These are phyloP conservation scores for Boletellus ananas DNA, from an alignment of 768 basidiomycete genomes.

Conservation along the genomic window DNA sequence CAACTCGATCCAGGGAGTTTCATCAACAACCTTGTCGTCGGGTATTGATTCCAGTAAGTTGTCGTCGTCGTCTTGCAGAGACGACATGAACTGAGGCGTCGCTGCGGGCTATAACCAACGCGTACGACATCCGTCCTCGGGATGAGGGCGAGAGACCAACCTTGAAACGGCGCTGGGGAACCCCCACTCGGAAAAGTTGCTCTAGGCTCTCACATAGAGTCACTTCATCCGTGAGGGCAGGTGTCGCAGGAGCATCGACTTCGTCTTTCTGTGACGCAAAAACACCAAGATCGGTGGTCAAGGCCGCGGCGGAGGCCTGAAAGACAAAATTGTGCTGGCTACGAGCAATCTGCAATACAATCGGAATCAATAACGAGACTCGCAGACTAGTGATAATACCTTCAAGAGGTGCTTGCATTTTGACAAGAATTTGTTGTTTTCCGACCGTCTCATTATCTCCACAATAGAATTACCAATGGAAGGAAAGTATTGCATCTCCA, in stretches of 20 bases:
- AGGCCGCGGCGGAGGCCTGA: slow-evolving; percentile 24
- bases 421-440: slow-evolving; percentile 42
- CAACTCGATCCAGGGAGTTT: slow-evolving; percentile 15
- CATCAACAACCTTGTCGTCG: slow-evolving; percentile 3
- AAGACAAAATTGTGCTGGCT: slow-evolving; percentile 25
- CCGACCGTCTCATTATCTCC: slow-evolving; percentile 51
- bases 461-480: slow-evolving; percentile 49
- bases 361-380: slow-evolving; percentile 11
- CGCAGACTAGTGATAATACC: slow-evolving; percentile 39
- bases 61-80: slow-evolving; percentile 22
- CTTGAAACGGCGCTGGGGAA: slow-evolving; percentile 46
- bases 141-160: slow-evolving; percentile 29
- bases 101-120: slow-evolving; percentile 15
- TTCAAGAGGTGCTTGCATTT: slow-evolving; percentile 43
- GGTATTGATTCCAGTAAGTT: slow-evolving; percentile 14
- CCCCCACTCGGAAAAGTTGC: slow-evolving; percentile 38
- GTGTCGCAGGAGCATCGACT: slow-evolving; percentile 3
- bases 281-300: slow-evolving; percentile 16
- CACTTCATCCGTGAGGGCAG: slow-evolving; percentile 32
- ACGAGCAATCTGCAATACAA: slow-evolving; percentile 20
- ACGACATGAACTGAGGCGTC: slow-evolving; percentile 5
- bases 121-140: slow-evolving; percentile 1
- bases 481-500: slow-evolving; percentile 47
- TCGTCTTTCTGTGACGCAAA: slow-evolving; percentile 11
- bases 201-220: slow-evolving; percentile 42